Base-by-base conservation (phyloP, 495 filamentous ascomycete species). In the Penicillium nucicola region DNA sequence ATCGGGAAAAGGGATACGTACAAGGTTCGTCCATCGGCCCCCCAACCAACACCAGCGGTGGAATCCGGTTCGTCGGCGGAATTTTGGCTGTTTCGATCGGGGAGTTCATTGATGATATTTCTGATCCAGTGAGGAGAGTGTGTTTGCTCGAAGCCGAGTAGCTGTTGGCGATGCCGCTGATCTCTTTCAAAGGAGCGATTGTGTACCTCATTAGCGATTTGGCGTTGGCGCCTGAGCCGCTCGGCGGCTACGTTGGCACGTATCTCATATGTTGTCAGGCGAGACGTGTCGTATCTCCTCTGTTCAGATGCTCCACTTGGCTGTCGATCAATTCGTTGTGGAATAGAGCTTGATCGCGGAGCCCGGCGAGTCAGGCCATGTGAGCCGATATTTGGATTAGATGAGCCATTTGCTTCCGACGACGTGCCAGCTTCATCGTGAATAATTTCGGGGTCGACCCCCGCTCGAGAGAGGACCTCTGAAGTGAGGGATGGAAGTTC, bases 11-110 rank as follows among this genome's bases (percentile, higher is more conserved):
- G 5, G 42, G 38, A n/a, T 25, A 79, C 87, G 77, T 73, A 90
- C 88, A 92, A 57, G 36, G 72, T 77, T 59, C 79, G 76, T 5
- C 87, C 87, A 60, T 90, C 81, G 12, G 77, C 75, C 46, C 84
- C 86, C 85, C 86, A 90, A 8, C 80, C 76, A 46, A 88, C 64
- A 14, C 88, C 88, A 40, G 85, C 84, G 2, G 86, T 88, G 13
- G 69, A 65, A 30, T 71, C 62, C 23, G 72, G 73, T 25, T 71
- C 65, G 33, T 69, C 65, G 33, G 71, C 67, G 31, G 62, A 53
- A 34, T 58, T 63, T 55, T 69, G 62, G 18, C 73, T 70, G 8
- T 58, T 63, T 55, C 71, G 62, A 23, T 74, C 72, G 6, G 68
- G 66, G 13, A 70, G 64, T 4, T 76, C 74, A 48, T 72, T 74